phyloP scores from a whole-genome alignment of 75 land plant genomes.

The Picea sitchensis region DNA sequence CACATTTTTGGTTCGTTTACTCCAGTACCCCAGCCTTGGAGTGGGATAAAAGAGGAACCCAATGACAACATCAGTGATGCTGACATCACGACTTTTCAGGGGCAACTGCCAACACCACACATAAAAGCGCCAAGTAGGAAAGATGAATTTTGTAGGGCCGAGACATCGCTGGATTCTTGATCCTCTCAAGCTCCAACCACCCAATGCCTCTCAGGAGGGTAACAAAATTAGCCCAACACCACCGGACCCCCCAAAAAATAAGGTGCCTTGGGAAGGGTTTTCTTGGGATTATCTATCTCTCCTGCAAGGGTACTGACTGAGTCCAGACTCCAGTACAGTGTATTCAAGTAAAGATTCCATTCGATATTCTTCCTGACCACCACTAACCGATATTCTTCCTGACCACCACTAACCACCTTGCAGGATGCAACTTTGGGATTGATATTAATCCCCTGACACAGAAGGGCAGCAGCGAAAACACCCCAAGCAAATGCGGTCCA shows the following conservation, averaged over 20 bases:
- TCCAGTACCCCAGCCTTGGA: conserved; percentile 27
- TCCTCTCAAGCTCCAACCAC: conserved; percentile 32
- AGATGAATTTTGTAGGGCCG: conserved; percentile 68
- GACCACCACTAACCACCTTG: conserved; percentile 54
- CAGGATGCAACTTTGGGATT: conserved; percentile 49
- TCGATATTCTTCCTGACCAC: conserved; percentile 33
- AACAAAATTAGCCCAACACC: conserved; percentile 44
- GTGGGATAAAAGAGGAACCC: conserved; percentile 56
- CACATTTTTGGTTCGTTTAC: conserved; percentile 12
- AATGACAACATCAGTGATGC: conserved; percentile 39
- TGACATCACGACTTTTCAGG: conserved; percentile 54
- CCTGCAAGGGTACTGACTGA: conserved; percentile 75
- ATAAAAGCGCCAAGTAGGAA: conserved; percentile 48
- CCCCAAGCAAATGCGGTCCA: conserved; percentile 51
- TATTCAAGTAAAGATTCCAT: conserved; percentile 69
- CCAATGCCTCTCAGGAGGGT: conserved; percentile 70
- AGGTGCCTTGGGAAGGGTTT: conserved; percentile 68
- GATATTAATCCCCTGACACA: conserved; percentile 45
- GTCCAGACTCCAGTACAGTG: conserved; percentile 82
- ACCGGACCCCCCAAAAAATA: conserved; percentile 54
- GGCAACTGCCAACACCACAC: conserved; percentile 54
- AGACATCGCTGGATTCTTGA: conserved; percentile 33
- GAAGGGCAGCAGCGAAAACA: conserved; percentile 63
- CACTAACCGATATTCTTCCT: conserved; percentile 36
- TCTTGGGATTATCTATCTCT: conserved; percentile 17